A percentile compares a stretch with the other conserved stretches of the same genome.
These are phyloP conservation scores for Cinchona pubescens DNA, from an alignment of 257 asterid genomes.

Conservation along the genomic window DNA sequence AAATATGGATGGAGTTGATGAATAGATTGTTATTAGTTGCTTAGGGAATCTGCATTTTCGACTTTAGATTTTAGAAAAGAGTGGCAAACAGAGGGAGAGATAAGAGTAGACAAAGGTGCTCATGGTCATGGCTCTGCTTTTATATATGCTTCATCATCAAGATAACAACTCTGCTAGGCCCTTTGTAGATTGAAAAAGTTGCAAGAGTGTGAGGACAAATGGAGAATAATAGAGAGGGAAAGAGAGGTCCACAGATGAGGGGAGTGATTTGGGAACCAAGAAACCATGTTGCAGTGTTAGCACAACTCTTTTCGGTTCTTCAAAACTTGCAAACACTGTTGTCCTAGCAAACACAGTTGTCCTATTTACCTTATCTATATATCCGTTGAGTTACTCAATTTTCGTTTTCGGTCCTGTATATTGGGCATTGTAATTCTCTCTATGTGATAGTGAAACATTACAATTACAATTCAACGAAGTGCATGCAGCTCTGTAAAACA, in stretches of 20 bases:
- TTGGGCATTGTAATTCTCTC: too few relatives aligned
- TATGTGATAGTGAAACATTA: too few relatives aligned
- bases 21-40: slow-evolving; percentile 14
- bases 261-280: too few relatives aligned
- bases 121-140: background rate
- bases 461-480: too few relatives aligned
- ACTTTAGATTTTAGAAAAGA: slow-evolving; percentile 13
- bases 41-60: slow-evolving; percentile 39
- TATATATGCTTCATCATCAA: background rate
- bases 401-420: too few relatives aligned
- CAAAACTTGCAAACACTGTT: too few relatives aligned
- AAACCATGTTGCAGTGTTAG: too few relatives aligned
- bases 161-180: background rate
- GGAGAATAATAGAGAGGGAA: background rate
- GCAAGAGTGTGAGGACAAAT: background rate
- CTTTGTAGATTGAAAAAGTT: background rate
- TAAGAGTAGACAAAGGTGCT: slow-evolving; percentile 14
- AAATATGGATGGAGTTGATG: slow-evolving; percentile 15
- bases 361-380: too few relatives aligned
- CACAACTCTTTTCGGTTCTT: too few relatives aligned
- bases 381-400: background rate
- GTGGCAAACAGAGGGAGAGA: background rate
- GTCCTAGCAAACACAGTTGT: too few relatives aligned
- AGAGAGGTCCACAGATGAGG: background rate
- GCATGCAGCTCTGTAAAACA: too few relatives aligned